Base-by-base conservation (phyloP, 164 flowering plant species). In the Magnolia sinica region DNA sequence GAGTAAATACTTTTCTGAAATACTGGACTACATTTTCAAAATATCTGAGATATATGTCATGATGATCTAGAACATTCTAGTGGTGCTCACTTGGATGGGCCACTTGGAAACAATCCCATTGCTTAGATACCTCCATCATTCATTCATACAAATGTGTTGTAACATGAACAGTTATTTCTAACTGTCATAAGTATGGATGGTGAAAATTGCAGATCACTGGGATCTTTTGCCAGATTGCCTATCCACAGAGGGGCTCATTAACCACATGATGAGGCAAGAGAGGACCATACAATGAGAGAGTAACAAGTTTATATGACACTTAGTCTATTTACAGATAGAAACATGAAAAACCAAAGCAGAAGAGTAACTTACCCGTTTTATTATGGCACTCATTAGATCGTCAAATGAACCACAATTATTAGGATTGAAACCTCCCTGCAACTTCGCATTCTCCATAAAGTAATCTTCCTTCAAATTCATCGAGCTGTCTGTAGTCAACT, bases 401-500 rank as follows among this genome's bases (percentile, higher is more conserved):
- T 88, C 95, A 81, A 88, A 86, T 8, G 91, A 83, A 19, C 87
- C 87, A 76, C 79, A 76, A 71, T 31, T 80, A 79, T 81, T 82
- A 50, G 82, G 71, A 59, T 68, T 24, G 74, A 77, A 81, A 75
- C 79, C 79, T 68, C 80, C 77, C 45, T 84, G 88, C 2, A 78
- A 64, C 83, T 82, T 86, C 70, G 79, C 78, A 64, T 81, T 86
- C 58, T 79, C 85, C 73, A 78, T 18, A 8, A 74, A 67, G 75
- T 77, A 81, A 50, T 80, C 88, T 69, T 79, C 87, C 68, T 83
- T 85, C 75, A 79, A 22, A 71, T 74, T 83, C 71, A 80, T 22
- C 23, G 80, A 64, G 29, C 80, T 59, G 37, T 83, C 87, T 63
- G 74, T 52, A 73, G 79, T 70, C 61, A 82, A 72, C 49, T 80